A percentile compares a stretch with the other conserved stretches of the same genome.
Conservation (phyloP, 352 stramenopile species). For the Phytophthora ohioensis region DNA sequence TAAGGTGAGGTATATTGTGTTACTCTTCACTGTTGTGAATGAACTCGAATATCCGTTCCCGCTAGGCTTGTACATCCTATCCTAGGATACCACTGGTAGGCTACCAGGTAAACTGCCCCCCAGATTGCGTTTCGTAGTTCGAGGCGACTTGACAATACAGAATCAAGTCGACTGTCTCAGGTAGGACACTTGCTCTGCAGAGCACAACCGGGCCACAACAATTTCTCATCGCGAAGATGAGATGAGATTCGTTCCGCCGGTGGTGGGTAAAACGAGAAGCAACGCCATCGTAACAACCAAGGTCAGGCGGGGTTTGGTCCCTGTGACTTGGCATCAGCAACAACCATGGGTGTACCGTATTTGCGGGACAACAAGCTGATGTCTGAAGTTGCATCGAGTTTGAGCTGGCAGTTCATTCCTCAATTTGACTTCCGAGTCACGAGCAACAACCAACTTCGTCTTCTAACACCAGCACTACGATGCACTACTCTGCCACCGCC, state of each 20-base stretch:
- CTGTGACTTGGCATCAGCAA: not conserved
- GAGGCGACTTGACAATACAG: too few relatives aligned
- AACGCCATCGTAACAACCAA: not conserved
- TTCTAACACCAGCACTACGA: not conserved
- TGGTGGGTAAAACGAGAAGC: not conserved
- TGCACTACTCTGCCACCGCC: conserved; percentile 11
- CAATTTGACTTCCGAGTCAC: not conserved
- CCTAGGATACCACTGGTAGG: too few relatives aligned
- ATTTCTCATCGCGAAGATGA: too few relatives aligned
- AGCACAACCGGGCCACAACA: too few relatives aligned
- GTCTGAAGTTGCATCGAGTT: too few relatives aligned
- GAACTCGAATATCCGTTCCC: not conserved
- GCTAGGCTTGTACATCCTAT: too few relatives aligned
- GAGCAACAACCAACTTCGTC: not conserved
- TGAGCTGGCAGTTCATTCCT: not conserved
- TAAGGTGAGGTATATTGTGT: not conserved
- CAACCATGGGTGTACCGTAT: not conserved
- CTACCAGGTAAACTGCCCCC: too few relatives aligned
- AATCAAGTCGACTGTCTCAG: too few relatives aligned
- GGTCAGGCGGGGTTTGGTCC: not conserved
- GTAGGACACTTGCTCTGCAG: too few relatives aligned
- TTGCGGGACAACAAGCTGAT: not conserved
- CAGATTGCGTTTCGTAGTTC: too few relatives aligned
- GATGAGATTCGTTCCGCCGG: too few relatives aligned
- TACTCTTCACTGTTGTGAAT: not conserved